A percentile compares a stretch with the other conserved stretches of the same genome.
These are phyloP conservation scores for Cryptosporidium viatorum DNA, from an alignment of 169 alveolate species.

Conservation along the genomic window DNA sequence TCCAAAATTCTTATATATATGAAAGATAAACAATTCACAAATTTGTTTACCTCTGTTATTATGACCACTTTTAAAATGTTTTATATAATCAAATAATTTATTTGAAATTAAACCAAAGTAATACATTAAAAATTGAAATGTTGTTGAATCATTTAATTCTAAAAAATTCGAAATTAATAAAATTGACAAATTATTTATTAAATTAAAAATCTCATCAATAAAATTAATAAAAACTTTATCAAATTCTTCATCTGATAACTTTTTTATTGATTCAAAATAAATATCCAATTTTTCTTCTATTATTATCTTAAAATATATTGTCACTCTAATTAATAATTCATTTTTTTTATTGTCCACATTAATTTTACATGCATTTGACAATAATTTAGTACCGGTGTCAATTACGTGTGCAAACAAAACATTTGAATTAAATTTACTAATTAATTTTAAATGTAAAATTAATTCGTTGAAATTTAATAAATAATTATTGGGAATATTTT, in stretches of 20 bases:
- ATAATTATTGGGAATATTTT: neutral
- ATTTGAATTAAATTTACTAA: neutral
- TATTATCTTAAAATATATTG: neutral
- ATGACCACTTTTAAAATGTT: neutral
- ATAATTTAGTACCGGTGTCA: slow-evolving; percentile 10
- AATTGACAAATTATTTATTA: neutral
- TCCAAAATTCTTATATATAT: neutral
- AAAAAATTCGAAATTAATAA: neutral
- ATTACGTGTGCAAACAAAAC: neutral
- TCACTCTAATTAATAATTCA: neutral
- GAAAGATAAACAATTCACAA: neutral
- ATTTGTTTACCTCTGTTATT: neutral
- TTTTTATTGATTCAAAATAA: neutral
- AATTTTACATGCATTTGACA: neutral
- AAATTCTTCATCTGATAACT: neutral
- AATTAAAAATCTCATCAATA: neutral
- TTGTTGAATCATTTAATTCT: neutral
- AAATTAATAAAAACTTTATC: neutral
- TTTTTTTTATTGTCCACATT: neutral
- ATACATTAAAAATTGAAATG: neutral
- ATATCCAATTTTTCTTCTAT: neutral
- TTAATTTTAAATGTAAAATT: neutral
- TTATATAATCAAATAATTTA: neutral
- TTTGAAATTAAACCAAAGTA: slow-evolving; percentile 12
- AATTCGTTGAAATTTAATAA: neutral